Evolutionary conservation across 768 basidiomycete species (phyloP), one percentile per base, ranked within the genome.

Genomic region (Auricularia heimuer): DNA sequence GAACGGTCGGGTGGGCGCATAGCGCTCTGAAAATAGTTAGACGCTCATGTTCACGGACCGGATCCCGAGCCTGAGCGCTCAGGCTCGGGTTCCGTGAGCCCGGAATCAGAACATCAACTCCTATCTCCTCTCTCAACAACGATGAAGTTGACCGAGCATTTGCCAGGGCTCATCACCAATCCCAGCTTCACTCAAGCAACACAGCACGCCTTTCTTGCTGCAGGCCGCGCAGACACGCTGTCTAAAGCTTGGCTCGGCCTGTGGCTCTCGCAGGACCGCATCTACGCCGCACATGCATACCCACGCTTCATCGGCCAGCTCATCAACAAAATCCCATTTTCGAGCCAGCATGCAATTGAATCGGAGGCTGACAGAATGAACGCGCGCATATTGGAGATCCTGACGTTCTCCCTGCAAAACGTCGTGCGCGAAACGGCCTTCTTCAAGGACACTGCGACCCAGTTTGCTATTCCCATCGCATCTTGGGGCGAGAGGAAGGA

Each of bases 241-340:
- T 74, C 79, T 6, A 65, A 78, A 12, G 66, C 74, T 1, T 77
- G 79, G 33, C 81, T 91, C 16, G 78, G 80, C 1, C 75, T 85
- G 61, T 90, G 85, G 82, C 81, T 90, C 65, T 80, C 82, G 14
- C 89, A 91, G 68, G 89, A 91, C 72, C 81, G 84, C 62, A 82
- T 87, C 64, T 91, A 90, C 72, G 89, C 88, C 36, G 83, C 83
- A 1, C 84, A 86, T 64, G 89, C 86, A 1, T 90, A 90, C 71
- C 87, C 89, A 14, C 82, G 82, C 63, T 88, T 88, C 76, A 83
- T 89, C 67, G 87, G 86, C 34, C 73, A 80, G 2, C 80, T 90
- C 60, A 85, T 92, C 67, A 70, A 83, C 6, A 78, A 80, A 42
- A 83, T 90, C 65, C 85, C 85, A 18, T 81, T 82, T 70, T 72